A percentile compares a stretch with the other conserved stretches of the same genome.
Conservation (phyloP, 2,329 filamentous ascomycete genomes). For the Volutella citrinella region DNA sequence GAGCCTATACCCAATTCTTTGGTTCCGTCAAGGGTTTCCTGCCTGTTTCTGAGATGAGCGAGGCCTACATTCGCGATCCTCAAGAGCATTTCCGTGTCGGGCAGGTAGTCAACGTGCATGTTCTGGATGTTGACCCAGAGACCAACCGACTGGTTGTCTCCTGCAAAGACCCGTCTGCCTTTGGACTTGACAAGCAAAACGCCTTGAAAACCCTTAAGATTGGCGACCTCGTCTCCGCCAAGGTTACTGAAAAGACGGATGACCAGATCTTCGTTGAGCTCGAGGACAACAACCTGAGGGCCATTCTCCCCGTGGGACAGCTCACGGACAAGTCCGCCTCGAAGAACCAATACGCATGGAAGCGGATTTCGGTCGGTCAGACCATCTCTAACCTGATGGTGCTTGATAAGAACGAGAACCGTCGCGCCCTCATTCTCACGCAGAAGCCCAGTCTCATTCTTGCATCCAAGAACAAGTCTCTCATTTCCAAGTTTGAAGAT, state of each 20-base stretch:
- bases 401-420: slow-evolving; percentile 78
- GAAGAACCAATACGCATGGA: slow-evolving; percentile 74
- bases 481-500: slow-evolving; percentile 71
- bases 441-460: slow-evolving; percentile 81
- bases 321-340: slow-evolving; percentile 79
- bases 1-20: slow-evolving; percentile 92
- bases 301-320: slow-evolving; percentile 72
- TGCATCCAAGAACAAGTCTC: slow-evolving; percentile 66
- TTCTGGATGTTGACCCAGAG: slow-evolving; percentile 75
- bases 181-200: slow-evolving; percentile 71
- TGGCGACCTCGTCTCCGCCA: slow-evolving; percentile 73
- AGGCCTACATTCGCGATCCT: slow-evolving; percentile 89
- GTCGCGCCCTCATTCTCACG: slow-evolving; percentile 71
- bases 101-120: slow-evolving; percentile 87
- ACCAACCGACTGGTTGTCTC: slow-evolving; percentile 76
- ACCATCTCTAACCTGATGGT: slow-evolving; percentile 78
- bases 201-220: slow-evolving; percentile 71
- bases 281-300: slow-evolving; percentile 69
- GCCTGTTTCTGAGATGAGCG: slow-evolving; percentile 95
- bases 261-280: slow-evolving; percentile 78
- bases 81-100: slow-evolving; percentile 84
- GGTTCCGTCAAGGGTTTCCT: slow-evolving; percentile 80
- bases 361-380: slow-evolving; percentile 81
- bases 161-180: slow-evolving; percentile 83
- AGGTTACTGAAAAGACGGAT: slow-evolving; percentile 76